Evolutionary conservation across 306 rosid species (phyloP).

Genomic region (Dalbergia oliveri): DNA sequence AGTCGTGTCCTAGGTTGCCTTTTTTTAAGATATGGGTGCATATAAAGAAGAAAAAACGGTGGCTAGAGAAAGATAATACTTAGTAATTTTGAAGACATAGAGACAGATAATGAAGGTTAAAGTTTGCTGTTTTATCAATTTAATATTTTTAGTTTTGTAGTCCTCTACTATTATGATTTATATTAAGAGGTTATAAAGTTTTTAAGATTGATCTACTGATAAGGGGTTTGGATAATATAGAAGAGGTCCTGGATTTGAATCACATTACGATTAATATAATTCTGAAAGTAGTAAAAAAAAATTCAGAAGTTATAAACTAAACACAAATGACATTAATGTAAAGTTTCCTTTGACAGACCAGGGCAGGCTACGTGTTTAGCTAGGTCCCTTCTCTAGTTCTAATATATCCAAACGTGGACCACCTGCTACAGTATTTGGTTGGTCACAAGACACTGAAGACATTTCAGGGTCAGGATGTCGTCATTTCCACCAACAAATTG

Average conservation of each 20-base stretch:
- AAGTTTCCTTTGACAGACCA: slow-evolving; percentile 50
- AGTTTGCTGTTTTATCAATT: slow-evolving; percentile 31
- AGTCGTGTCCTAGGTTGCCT: too few species aligned
- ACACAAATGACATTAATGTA: slow-evolving; percentile 37
- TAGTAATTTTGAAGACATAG: slow-evolving; percentile 17
- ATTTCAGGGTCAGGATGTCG: slow-evolving; percentile 65
- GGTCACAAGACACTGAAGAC: slow-evolving; percentile 66
- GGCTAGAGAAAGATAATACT: background rate
- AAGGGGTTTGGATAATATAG: too few species aligned
- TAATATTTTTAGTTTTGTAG: slow-evolving; percentile 12
- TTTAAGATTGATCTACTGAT: too few species aligned
- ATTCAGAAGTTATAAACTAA: background rate
- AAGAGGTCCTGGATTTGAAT: slow-evolving; percentile 37
- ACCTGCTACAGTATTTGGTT: slow-evolving; percentile 57
- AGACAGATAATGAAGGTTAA: slow-evolving; percentile 18
- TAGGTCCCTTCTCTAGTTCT: slow-evolving; percentile 48
- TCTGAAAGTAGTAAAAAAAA: too few species aligned
- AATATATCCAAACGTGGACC: slow-evolving; percentile 63
- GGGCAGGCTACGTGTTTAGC: slow-evolving; percentile 53
- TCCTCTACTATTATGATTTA: slow-evolving; percentile 38
- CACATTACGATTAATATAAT: too few species aligned
- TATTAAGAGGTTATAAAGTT: too few species aligned
- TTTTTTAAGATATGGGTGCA: too few species aligned
- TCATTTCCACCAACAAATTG: slow-evolving; percentile 75
- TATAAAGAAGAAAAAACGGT: slow-evolving; percentile 12